phyloP scores from a whole-genome alignment of 371 early-diverging fungal genomes.

The Mucor circinelloides region DNA sequence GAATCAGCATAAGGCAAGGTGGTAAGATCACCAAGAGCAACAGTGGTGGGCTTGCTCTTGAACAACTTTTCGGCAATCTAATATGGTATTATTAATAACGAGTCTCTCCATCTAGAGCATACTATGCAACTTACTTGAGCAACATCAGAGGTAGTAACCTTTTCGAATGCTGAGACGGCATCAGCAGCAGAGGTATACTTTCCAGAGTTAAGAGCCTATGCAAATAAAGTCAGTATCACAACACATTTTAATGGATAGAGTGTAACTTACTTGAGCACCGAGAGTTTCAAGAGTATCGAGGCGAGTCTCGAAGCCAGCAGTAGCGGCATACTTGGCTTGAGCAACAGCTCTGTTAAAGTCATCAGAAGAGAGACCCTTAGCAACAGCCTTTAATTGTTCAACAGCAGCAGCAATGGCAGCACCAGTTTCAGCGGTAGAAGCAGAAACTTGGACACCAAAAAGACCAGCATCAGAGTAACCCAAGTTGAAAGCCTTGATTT shows the following conservation, averaged over 20 bases:
- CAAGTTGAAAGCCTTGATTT: slow-evolving; percentile 79
- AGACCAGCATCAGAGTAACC: slow-evolving; percentile 94
- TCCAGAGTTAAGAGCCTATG: slow-evolving; percentile 52
- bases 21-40: slow-evolving; percentile 78
- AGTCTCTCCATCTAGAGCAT: background rate
- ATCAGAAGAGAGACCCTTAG: slow-evolving; percentile 60
- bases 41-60: slow-evolving; percentile 78
- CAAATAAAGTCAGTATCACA: background rate
- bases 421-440: slow-evolving; percentile 63
- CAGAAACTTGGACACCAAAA: slow-evolving; percentile 81
- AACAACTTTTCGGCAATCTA: slow-evolving; percentile 71
- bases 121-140: slow-evolving; percentile 46
- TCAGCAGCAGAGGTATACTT: slow-evolving; percentile 52
- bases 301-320: slow-evolving; percentile 64
- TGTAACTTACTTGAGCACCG: slow-evolving; percentile 47
- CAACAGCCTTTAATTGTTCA: slow-evolving; percentile 69
- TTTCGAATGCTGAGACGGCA: slow-evolving; percentile 58
- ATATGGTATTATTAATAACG: background rate
- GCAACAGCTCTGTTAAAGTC: slow-evolving; percentile 83
- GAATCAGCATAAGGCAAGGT: slow-evolving; percentile 87
- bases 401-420: slow-evolving; percentile 73
- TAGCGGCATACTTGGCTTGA: slow-evolving; percentile 81
- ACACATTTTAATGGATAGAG: background rate
- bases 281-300: slow-evolving; percentile 54
- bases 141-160: slow-evolving; percentile 66